phyloP scores from a whole-genome alignment of 345 rosid genomes.

The Populus pruinosa region DNA sequence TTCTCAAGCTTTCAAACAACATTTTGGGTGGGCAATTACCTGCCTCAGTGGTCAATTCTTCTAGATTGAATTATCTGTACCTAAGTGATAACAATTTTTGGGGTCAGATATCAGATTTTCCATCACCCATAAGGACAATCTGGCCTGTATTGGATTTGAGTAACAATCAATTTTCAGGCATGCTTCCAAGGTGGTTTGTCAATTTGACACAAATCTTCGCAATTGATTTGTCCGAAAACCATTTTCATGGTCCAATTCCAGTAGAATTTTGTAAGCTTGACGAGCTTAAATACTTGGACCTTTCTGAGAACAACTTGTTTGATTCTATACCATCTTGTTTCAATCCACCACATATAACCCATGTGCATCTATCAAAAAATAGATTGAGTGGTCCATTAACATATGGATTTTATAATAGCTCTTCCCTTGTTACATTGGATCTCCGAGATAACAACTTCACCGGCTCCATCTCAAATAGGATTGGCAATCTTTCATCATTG shows the following conservation, averaged over 20 bases:
- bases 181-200: not conserved
- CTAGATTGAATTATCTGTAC: not conserved
- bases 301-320: not conserved
- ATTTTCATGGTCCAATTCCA: not conserved
- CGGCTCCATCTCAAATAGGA: slow-evolving; percentile 18
- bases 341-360: not conserved
- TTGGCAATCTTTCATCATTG: not conserved
- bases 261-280: not conserved
- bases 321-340: not conserved
- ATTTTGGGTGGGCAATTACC: not conserved
- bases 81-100: not conserved
- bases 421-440: slow-evolving; percentile 3
- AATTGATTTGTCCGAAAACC: not conserved
- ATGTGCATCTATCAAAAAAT: slow-evolving; percentile 7
- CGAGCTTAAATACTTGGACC: not conserved
- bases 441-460: slow-evolving; percentile 12
- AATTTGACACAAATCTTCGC: not conserved
- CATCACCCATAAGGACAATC: no score
- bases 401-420: not conserved
- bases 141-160: not conserved
- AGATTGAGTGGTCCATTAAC: not conserved
- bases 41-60: not conserved
- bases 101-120: not conserved
- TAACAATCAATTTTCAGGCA: not conserved
- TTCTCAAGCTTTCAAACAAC: not conserved